Conservation (phyloP, 148 eudicot species). For the Limonium bicolor region DNA sequence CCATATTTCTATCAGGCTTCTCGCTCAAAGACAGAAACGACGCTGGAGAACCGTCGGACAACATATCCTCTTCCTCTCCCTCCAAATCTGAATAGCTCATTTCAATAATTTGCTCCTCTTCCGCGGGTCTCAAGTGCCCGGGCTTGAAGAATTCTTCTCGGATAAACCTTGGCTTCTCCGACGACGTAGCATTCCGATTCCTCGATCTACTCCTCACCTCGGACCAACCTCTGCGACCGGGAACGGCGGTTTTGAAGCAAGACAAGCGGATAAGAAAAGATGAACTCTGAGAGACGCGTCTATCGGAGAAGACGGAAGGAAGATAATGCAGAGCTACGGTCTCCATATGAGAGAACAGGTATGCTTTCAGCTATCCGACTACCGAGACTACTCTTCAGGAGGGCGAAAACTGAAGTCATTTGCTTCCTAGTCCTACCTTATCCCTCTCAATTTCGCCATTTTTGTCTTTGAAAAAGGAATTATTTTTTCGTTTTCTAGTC, state of each 20-base stretch:
- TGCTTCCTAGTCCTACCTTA: no score
- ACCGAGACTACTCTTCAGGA: no score
- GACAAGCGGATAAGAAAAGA: conserved; percentile 4
- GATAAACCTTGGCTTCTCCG: conserved; percentile 7
- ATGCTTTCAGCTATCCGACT: no score
- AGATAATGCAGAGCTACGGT: conserved; percentile 8
- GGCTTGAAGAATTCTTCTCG: not conserved
- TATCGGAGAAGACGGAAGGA: conserved; percentile 6
- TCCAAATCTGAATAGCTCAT: conserved; percentile 10
- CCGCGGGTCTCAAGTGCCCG: conserved; percentile 1
- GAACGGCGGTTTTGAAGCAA: not conserved
- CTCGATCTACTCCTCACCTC: conserved; percentile 3
- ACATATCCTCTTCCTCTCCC: conserved; percentile 12
- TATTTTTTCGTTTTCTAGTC: no score
- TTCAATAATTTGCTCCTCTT: conserved; percentile 12
- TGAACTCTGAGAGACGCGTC: conserved; percentile 6
- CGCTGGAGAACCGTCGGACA: conserved; percentile 14
- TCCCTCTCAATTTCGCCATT: no score
- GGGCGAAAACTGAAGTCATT: no score
- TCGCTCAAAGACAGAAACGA: conserved; percentile 46
- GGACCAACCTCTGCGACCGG: conserved; percentile 1
- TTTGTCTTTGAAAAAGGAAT: no score
- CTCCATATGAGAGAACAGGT: conserved; percentile 24
- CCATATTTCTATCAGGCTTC: conserved; percentile 66
- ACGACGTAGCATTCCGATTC: conserved; percentile 6